These are phyloP conservation scores for Bryoglossum gracile DNA, from an alignment of 495 filamentous ascomycete genomes.

Conservation along the genomic window DNA sequence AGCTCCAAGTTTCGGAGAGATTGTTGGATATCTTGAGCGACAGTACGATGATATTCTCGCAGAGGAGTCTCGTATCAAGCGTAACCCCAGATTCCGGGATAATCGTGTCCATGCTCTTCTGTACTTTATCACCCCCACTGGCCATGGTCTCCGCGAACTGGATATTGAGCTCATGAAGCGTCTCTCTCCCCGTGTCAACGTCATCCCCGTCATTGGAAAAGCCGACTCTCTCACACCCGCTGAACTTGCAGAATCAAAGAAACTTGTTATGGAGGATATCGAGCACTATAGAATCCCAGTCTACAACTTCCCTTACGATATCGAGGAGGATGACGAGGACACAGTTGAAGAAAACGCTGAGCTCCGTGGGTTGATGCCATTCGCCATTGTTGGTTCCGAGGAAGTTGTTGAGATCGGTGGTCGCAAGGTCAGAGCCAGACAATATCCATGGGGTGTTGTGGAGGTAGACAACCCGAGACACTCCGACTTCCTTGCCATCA, in stretches of 20 bases:
- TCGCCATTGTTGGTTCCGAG: constrained; percentile 96
- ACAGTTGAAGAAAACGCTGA: constrained; percentile 99
- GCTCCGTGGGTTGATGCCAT: constrained; percentile 93
- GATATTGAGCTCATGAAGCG: constrained; percentile 99
- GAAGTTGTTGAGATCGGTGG: constrained; percentile 90
- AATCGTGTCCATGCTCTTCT: constrained; percentile 96
- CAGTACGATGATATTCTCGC: constrained; percentile 99
- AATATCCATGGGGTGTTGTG: constrained; percentile 98
- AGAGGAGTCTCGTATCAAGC: constrained; percentile 99
- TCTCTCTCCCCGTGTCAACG: constrained; percentile 94
- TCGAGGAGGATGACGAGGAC: constrained; percentile 98
- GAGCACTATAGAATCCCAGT: constrained; percentile 99
- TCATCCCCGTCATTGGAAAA: constrained; percentile 97
- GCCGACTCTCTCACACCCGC: constrained; percentile 94
- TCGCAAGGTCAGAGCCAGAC: constrained; percentile 83
- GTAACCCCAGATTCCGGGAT: constrained; percentile 98
- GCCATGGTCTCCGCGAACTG: constrained; percentile 94
- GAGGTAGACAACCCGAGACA: constrained; percentile 99
- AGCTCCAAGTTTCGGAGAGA: constrained; percentile 75
- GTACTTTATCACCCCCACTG: constrained; percentile 98
- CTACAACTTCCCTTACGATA: constrained; percentile 99
- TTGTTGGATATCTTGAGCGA: constrained; percentile 93
- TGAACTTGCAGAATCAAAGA: constrained; percentile 97
- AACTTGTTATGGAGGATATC: constrained; percentile 99
- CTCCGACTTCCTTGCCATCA: constrained; percentile 95